Base-by-base conservation (phyloP, 2,329 filamentous ascomycete genomes). In the Colletotrichum sp. region DNA sequence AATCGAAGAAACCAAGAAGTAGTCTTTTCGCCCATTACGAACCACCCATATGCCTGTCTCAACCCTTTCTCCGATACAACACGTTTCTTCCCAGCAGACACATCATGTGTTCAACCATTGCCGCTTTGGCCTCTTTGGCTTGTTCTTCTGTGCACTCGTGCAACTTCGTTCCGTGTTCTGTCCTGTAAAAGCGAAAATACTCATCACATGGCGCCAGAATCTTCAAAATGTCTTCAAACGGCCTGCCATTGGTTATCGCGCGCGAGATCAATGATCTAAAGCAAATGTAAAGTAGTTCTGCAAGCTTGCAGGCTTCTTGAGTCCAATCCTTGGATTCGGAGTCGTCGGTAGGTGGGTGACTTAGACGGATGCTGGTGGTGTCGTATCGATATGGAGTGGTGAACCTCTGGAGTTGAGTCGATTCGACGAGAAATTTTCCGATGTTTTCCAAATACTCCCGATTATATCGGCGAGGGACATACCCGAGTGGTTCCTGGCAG, bases 401-500 rank as follows among this genome's bases (percentile, higher is more conserved):
- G 0, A 47, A 47, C 18, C 1, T 47, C 18, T 47, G 43, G n/a
- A 47, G 43, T 47, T 47, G 43, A 0, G n/a, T 21, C 2, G 43
- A 47, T 21, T 47, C 43, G n/a, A 8, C 43, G 5, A 47, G 43
- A 47, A 21, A n/a, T 43, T 1, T 2, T n/a, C 38, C 38, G 18
- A 43, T 43, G 9, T n/a, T 43, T n/a, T 5, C 8, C 5, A 1
- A 43, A 0, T n/a, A 6, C 8, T 43, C 5, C 38, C 38, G 1
- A 43, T 43, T 0, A n/a, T 11, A 0, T 0, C 11, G 0, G 0
- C 5, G 38, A n/a, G n/a, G 3, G 38, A n/a, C 9, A 43, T 2
- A 0, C 38, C 18, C 5, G 38, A 8, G 8, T 0, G 38, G 2
- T 2, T 11, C 0, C 0, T 47, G 9, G 3, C 0, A 3, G 13